A percentile compares a stretch with the other conserved stretches of the same genome.
These are phyloP conservation scores for Trichoderma breve DNA, from an alignment of 2,329 filamentous ascomycete genomes.

Conservation along the genomic window DNA sequence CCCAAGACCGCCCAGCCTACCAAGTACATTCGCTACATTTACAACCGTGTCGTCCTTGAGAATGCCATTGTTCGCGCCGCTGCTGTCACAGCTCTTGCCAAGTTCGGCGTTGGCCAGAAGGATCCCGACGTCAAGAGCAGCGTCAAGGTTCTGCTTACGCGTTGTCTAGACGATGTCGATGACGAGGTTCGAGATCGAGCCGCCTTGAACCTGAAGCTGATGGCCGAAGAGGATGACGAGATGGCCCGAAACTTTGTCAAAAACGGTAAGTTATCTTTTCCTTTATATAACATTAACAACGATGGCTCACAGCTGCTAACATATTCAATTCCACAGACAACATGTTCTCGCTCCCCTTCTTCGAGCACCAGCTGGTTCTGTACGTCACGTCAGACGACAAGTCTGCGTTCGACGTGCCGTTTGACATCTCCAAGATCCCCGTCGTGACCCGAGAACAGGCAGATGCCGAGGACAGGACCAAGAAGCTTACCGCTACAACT, in stretches of 20 bases:
- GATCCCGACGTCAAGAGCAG: constrained; percentile 96
- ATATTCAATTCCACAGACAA: constrained; percentile 58
- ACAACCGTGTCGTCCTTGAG: constrained; percentile 95
- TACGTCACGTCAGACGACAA: constrained; percentile 94
- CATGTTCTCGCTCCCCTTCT: constrained; percentile 90
- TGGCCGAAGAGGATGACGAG: constrained; percentile 89
- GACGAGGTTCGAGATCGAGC: constrained; percentile 97
- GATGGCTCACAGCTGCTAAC: constrained; percentile 16
- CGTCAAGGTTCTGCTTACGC: constrained; percentile 84
- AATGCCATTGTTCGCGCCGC: constrained; percentile 95
- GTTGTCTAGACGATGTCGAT: constrained; percentile 94
- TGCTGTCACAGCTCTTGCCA: constrained; percentile 91
- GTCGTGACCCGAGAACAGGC: constrained; percentile 95
- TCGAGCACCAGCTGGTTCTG: constrained; percentile 96
- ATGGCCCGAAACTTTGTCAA: constrained; percentile 85
- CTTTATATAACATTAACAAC: neutral
- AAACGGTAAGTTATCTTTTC: constrained; percentile 60
- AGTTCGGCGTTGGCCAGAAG: constrained; percentile 95
- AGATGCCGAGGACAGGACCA: constrained; percentile 90
- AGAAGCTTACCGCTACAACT: constrained; percentile 91
- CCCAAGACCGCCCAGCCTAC: constrained; percentile 94
- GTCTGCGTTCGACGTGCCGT: constrained; percentile 77
- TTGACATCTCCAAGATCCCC: constrained; percentile 88
- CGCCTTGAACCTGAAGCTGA: constrained; percentile 85
- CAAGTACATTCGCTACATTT: constrained; percentile 99